Base-by-base conservation (phyloP, 495 filamentous ascomycete species). In the Penicillium silybi region DNA sequence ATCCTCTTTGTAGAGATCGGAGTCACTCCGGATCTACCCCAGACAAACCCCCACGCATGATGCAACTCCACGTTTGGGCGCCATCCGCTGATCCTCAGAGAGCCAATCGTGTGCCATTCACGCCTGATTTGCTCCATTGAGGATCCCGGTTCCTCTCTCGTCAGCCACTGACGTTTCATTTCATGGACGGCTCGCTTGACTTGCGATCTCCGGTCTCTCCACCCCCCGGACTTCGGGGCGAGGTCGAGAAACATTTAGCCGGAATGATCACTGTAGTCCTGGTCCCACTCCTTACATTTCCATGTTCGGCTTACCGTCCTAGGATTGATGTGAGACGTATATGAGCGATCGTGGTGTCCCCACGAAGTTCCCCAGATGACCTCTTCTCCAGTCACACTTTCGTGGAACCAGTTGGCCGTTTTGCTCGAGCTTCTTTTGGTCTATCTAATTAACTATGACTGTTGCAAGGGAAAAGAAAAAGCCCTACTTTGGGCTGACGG, bases 401-500 rank as follows among this genome's bases (percentile, higher is more conserved):
- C n/a, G 34, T 37, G 34, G 34, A 37, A 16, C 34, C 4, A 37
- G 10, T 37, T 10, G 35, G 26, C 26, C 26, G 11, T 29, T 38
- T 2, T 38, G 5, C 2, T 38, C 16, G 13, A 38, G 8, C 35
- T 38, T 38, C 16, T 38, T n/a, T 38, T 38, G 35, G 6, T 13
- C 16, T 15, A 27, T 29, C 22, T 27, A 1, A 16, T 29, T 16
- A 7, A 23, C 7, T 6, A 47, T 47, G 44, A 35, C 16, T 9
- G 27, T 47, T 38, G 22, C 27, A 23, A 1, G 8, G 35, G 35
- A 18, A 42, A 76, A 65, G 49, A 59, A 73, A 57, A 29, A 10
- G 26, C 81, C 77, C 37, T 84, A 77, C 52, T 82, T 84, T 53
- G 80, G 80, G 34, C 41, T 83, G 23, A 82, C 70, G 15, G 77